Evolutionary conservation across 2,329 filamentous ascomycete genomes (phyloP).

Genomic region (Aureobasidium sp.): DNA sequence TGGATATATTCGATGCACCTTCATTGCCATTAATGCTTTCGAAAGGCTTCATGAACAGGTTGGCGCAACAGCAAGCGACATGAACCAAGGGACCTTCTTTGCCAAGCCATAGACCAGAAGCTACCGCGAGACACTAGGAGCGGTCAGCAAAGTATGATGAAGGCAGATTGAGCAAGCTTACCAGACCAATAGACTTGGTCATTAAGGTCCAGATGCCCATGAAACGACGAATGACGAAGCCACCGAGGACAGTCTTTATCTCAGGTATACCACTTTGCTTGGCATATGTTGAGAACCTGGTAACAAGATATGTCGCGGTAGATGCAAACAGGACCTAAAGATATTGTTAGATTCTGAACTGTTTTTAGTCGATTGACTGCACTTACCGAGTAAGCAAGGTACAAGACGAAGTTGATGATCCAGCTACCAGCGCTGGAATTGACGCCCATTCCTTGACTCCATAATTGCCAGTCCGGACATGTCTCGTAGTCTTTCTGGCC

Average conservation of each 20-base stretch:
- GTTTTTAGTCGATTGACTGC: not conserved
- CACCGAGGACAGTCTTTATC: constrained; percentile 92
- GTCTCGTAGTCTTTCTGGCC: constrained; percentile 73
- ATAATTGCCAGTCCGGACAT: constrained; percentile 81
- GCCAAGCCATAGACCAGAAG: constrained; percentile 91
- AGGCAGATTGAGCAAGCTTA: constrained; percentile 38
- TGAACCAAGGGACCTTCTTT: constrained; percentile 95
- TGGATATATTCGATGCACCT: constrained; percentile 44
- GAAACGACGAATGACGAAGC: constrained; percentile 85
- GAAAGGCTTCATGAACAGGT: constrained; percentile 87
- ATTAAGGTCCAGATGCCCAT: constrained; percentile 81
- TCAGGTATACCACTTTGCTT: constrained; percentile 95
- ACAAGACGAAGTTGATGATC: constrained; percentile 82
- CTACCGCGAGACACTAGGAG: constrained; percentile 74
- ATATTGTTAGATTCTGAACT: not conserved
- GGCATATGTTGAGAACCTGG: constrained; percentile 77
- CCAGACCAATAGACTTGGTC: constrained; percentile 82
- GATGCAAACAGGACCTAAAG: constrained; percentile 66
- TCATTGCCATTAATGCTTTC: constrained; percentile 77
- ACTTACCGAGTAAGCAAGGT: constrained; percentile 72
- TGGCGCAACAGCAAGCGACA: constrained; percentile 93
- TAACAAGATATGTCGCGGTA: constrained; percentile 70
- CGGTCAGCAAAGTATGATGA: constrained; percentile 20
- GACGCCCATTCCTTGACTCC: constrained; percentile 69
- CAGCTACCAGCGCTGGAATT: constrained; percentile 62